Evolutionary conservation across 257 asterid species (phyloP), one percentile per base, ranked within the genome.

Genomic region (Paraleonurus japonicus): DNA sequence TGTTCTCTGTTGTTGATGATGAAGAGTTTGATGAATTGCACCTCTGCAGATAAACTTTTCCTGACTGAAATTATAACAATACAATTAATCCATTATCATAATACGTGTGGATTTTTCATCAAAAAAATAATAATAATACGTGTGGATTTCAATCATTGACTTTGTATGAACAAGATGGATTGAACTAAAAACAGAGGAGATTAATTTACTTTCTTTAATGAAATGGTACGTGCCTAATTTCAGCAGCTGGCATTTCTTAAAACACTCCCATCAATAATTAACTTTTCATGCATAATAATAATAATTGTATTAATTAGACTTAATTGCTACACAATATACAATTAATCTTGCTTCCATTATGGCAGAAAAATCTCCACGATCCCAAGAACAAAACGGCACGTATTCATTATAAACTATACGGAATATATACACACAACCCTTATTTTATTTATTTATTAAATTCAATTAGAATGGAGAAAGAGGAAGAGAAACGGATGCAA

Each of bases 21-120:
- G 90, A 78, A 0, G 97, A 80, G 70, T 83, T 85, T 8, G 86
- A 32, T 0, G 95, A 75, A 45, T 87, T 89, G 67, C 88, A 78
- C 55, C 90, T 81, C 79, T 93, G 94, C 2, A 93, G 80, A 72
- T 85, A 90, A 3, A 90, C 97, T 67, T 85, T 87, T 53, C 98
- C 97, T 0, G 96, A 88, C 98, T 93, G 96, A 45, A 80, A 67
- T 28, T 15, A 28, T 41, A 41, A 32, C 7, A 32, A 3, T n/a
- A n/a, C n/a, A n/a, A n/a, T n/a, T n/a, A n/a, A n/a, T n/a, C n/a
- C n/a, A n/a, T n/a, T n/a, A n/a, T n/a, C n/a, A n/a, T n/a, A n/a
- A n/a, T n/a, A n/a, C n/a, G n/a, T n/a, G n/a, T n/a, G n/a, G n/a
- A n/a, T n/a, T n/a, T n/a, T n/a, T n/a, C n/a, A n/a, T n/a, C n/a